Base-by-base conservation (phyloP, 106 monocot species). In the Dendrobium nobile region DNA sequence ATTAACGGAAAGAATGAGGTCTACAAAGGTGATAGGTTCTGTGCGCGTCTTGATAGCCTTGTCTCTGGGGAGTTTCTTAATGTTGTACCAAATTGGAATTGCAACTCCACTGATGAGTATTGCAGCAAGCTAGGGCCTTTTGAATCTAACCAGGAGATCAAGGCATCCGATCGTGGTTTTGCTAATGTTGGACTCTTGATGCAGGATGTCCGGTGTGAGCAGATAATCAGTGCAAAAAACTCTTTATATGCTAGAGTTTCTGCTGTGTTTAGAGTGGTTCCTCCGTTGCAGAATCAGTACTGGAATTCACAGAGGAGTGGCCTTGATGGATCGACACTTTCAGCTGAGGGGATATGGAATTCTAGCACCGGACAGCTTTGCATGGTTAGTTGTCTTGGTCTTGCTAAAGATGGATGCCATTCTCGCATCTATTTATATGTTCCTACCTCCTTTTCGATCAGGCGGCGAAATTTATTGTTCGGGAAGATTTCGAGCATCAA, bases 311-410 rank as follows among this genome's bases (percentile, higher is more conserved):
- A 79, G 26, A 82, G 88, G 16, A 86, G 82, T 4, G 87, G 88
- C 7, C 85, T 90, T 51, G 78, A 61, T 78, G 70, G 58, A 18
- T 74, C 61, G 79, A 88, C 90, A 47, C 88, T 93, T 73, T 85
- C 93, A 3, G 80, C 84, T 24, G 90, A 90, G 74, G 93, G 88
- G 10, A 77, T 84, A 17, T 93, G 93, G 93, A 83, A 81, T 77
- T 83, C 88, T 22, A 76, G 83, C 26, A 8, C 70, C 58, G 93
- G 93, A 15, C 93, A 90, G 54, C 88, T 93, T 27, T 93, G 93
- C 88, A 93, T 93, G 93, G 87, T 90, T n/a, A 90, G 88, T 15
- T 93, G 93, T 75, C 70, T 88, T 16, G 90, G 85, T 37, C 67
- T 54, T 22, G 75, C 74, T 64, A 51, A 78, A 17, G n/a, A 5